phyloP scores from a whole-genome alignment of 257 asterid genomes.

The Jacaranda mimosifolia region DNA sequence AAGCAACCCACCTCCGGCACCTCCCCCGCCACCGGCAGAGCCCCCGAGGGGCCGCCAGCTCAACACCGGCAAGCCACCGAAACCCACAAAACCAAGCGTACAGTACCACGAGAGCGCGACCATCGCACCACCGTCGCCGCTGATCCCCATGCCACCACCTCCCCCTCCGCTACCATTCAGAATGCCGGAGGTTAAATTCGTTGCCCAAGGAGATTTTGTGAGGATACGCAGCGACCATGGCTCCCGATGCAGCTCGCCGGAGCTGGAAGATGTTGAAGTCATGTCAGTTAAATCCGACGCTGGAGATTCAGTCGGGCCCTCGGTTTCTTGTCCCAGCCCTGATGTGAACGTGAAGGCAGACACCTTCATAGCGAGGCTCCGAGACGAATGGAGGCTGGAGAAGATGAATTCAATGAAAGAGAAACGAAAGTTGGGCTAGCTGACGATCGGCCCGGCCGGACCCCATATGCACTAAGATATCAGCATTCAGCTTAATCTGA shows the following conservation, averaged over 20 bases:
- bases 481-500: neutral
- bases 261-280: conserved; percentile 68
- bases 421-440: conserved; percentile 41
- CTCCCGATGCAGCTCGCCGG: conserved; percentile 82
- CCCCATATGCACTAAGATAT: neutral
- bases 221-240: conserved; percentile 65
- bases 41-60: conserved; percentile 37
- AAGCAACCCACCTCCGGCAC: conserved; percentile 42
- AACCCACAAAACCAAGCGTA: conserved; percentile 55
- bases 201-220: conserved; percentile 65
- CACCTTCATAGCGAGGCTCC: conserved; percentile 74
- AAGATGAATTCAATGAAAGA: conserved; percentile 68
- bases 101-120: conserved; percentile 43
- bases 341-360: conserved; percentile 85
- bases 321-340: conserved; percentile 88
- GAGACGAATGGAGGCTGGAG: conserved; percentile 82
- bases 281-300: conserved; percentile 63
- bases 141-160: conserved; percentile 69
- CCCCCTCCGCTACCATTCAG: conserved; percentile 80
- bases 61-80: conserved; percentile 63
- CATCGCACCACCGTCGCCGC: conserved; percentile 73
- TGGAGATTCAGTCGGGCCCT: conserved; percentile 61
- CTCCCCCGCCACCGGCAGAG: conserved; percentile 43
- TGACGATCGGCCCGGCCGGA: conserved; percentile 22
- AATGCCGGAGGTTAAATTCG: conserved; percentile 62